Evolutionary conservation across 352 stramenopile species (phyloP).

Genomic region (Phytophthora foliorum): DNA sequence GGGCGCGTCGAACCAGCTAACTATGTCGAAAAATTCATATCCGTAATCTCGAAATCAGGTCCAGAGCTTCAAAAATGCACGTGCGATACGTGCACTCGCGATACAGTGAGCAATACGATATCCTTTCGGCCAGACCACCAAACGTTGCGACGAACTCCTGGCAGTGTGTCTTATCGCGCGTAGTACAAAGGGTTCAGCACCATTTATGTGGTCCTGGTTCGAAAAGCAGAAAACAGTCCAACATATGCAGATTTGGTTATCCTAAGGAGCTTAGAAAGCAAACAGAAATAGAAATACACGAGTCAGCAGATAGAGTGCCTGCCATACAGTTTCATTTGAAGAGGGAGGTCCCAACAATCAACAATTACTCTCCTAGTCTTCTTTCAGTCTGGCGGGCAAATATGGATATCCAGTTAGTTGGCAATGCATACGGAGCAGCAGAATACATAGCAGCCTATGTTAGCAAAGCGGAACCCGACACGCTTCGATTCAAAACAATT

Average conservation of each 20-base stretch:
- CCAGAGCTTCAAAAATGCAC: not conserved
- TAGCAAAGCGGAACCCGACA: too few relatives aligned
- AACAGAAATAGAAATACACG: not conserved
- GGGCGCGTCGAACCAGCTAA: not conserved
- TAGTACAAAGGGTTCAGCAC: not conserved
- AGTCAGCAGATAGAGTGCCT: not conserved
- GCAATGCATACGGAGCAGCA: too few relatives aligned
- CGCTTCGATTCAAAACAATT: too few relatives aligned
- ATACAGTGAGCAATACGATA: not conserved
- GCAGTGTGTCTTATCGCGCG: not conserved
- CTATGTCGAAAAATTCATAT: not conserved
- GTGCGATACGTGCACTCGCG: not conserved
- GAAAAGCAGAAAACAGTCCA: not conserved
- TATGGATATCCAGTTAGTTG: too few relatives aligned
- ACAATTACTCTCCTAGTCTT: too few relatives aligned
- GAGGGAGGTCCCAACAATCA: not conserved
- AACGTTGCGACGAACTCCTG: not conserved
- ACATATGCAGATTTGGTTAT: not conserved
- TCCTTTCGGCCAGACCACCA: not conserved
- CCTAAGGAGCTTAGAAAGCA: not conserved
- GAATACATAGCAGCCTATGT: too few relatives aligned
- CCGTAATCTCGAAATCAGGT: not conserved
- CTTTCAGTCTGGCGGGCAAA: too few relatives aligned
- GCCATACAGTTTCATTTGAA: not conserved
- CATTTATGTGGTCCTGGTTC: not conserved